Conservation (phyloP, 1,139 yeast genomes). For the Saccharomyces hybrid region DNA sequence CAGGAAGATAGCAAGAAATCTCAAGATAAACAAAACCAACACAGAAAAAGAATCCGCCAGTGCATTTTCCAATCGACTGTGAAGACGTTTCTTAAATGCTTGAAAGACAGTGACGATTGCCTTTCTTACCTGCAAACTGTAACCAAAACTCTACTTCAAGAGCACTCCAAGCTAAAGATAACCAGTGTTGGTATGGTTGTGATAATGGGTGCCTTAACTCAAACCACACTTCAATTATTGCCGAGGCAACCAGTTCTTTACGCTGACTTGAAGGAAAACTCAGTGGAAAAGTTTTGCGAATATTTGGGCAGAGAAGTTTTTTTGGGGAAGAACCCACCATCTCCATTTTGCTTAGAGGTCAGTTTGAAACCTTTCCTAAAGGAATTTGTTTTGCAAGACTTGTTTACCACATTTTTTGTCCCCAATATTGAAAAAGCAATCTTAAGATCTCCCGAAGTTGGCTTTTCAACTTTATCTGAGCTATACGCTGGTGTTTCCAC, state of each 20-base stretch:
- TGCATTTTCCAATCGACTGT: conserved; percentile 39
- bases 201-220: conserved; percentile 39
- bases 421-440: conserved; percentile 71
- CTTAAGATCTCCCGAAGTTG: conserved; percentile 73
- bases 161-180: conserved; percentile 16
- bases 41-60: conserved; percentile 43
- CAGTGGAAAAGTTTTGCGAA: conserved; percentile 21
- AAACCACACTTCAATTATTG: conserved; percentile 35
- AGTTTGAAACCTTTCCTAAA: conserved; percentile 34
- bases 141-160: conserved; percentile 9
- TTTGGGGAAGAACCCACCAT: conserved; percentile 40
- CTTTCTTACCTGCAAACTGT: conserved; percentile 9
- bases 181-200: conserved; percentile 30
- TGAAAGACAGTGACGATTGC: conserved; percentile 12
- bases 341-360: conserved; percentile 24
- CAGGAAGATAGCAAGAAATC: conserved; percentile 21
- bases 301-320: conserved; percentile 38
- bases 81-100: conserved; percentile 19
- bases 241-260: conserved; percentile 39
- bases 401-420: conserved; percentile 39
- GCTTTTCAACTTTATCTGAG: conserved; percentile 45
- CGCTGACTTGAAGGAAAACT: conserved; percentile 26
- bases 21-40: conserved; percentile 33
- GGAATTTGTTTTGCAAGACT: conserved; percentile 39
- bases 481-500: conserved; percentile 38